Evolutionary conservation across 306 rosid species (phyloP).

Genomic region (Vigna angularis): DNA sequence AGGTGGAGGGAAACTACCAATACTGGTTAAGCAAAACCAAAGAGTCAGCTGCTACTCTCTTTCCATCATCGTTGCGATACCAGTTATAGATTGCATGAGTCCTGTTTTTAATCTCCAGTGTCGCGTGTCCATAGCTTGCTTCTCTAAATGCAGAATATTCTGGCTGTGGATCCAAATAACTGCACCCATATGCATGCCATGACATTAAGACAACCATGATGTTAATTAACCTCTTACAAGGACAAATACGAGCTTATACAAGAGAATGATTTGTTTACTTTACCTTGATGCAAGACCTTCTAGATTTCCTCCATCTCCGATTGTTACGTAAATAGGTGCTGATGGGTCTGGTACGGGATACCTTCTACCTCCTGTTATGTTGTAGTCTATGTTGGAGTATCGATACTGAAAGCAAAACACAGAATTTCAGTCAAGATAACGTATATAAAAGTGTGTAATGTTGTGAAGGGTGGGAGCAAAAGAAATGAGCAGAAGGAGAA

Average conservation of each 20-base stretch:
- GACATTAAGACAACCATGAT: no score
- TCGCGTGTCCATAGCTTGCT: conserved; percentile 96
- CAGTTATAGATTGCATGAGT: conserved; percentile 95
- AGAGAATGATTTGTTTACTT: conserved; percentile 14
- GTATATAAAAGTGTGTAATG: neutral
- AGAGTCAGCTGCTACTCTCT: conserved; percentile 68
- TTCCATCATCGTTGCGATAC: conserved; percentile 97
- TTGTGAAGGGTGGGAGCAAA: no score
- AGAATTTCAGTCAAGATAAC: conserved; percentile 29
- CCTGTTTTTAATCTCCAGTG: conserved; percentile 77
- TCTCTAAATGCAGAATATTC: conserved; percentile 93
- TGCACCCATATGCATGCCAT: conserved; percentile 27
- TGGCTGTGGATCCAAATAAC: conserved; percentile 90
- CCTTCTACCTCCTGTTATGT: conserved; percentile 65
- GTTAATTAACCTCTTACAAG: no score
- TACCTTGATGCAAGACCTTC: conserved; percentile 97
- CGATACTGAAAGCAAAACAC: conserved; percentile 70
- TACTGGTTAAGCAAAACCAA: conserved; percentile 80
- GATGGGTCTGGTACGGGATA: conserved; percentile 78
- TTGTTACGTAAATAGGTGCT: conserved; percentile 91
- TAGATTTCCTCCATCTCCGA: conserved; percentile 98
- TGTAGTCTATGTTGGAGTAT: conserved; percentile 75
- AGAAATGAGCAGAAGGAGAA: conserved; percentile 13
- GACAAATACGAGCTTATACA: neutral
- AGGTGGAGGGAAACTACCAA: conserved; percentile 65